These are phyloP conservation scores for Rhodocollybia butyracea DNA, from an alignment of 768 basidiomycete species.

Conservation along the genomic window DNA sequence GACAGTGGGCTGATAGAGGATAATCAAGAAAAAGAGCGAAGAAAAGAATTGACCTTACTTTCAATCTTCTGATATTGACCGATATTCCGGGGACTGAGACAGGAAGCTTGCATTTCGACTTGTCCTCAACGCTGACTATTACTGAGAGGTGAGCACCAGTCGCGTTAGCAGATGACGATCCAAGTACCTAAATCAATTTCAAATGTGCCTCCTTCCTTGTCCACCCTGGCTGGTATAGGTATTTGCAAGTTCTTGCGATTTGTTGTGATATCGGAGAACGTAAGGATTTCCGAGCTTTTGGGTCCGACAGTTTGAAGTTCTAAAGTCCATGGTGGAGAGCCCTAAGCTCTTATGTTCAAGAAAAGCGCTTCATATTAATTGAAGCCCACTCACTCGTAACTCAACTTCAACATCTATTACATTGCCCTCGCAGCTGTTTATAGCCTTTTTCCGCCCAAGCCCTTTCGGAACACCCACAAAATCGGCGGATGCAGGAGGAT, in stretches of 20 bases:
- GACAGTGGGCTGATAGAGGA: slow-evolving; percentile 64
- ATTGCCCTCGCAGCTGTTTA: slow-evolving; percentile 79
- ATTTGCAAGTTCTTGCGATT: slow-evolving; percentile 55
- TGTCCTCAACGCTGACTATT: slow-evolving; percentile 80
- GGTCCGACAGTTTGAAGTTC: slow-evolving; percentile 80
- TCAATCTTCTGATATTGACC: slow-evolving; percentile 80
- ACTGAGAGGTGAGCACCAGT: neutral
- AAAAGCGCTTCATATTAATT: neutral
- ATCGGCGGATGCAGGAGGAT: slow-evolving; percentile 80
- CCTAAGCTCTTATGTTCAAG: slow-evolving; percentile 42
- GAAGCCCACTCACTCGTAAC: slow-evolving; percentile 52
- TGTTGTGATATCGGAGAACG: slow-evolving; percentile 51
- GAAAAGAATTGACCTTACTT: slow-evolving; percentile 42
- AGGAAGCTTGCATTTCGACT: slow-evolving; percentile 78
- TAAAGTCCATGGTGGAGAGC: slow-evolving; percentile 87
- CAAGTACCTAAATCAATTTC: slow-evolving; percentile 70
- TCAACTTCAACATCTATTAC: slow-evolving; percentile 76
- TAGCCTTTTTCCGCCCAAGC: slow-evolving; percentile 43
- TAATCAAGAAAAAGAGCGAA: neutral
- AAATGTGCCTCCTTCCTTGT: slow-evolving; percentile 68
- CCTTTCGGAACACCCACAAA: slow-evolving; percentile 45
- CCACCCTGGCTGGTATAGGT: slow-evolving; percentile 64
- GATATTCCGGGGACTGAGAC: slow-evolving; percentile 74
- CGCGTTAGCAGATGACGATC: neutral
- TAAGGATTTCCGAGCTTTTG: slow-evolving; percentile 56